phyloP scores from a whole-genome alignment of 2,329 filamentous ascomycete species.

The Ophiostoma pallidulum region DNA sequence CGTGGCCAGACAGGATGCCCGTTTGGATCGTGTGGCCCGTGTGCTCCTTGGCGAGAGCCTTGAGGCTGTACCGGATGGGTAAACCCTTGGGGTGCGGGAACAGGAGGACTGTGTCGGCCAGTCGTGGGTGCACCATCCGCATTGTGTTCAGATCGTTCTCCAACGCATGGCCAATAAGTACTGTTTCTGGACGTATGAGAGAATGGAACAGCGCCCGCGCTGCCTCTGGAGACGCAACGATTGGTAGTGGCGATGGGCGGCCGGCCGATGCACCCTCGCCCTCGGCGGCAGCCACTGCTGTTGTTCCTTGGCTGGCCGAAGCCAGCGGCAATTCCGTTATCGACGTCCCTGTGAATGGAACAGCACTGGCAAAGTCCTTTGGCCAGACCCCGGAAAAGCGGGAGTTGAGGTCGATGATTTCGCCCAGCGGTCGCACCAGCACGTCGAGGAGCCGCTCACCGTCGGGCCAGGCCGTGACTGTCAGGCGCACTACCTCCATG shows the following conservation, averaged over 20 bases:
- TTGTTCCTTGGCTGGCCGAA: constrained; percentile 7
- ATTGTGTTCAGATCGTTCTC: constrained; percentile 85
- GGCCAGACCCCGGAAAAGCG: constrained; percentile 80
- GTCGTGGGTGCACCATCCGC: constrained; percentile 18
- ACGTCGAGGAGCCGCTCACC: constrained; percentile 71
- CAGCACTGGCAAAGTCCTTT: constrained; percentile 63
- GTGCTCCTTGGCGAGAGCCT: constrained; percentile 58
- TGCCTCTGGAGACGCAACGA: constrained; percentile 63
- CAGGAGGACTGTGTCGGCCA: constrained; percentile 32
- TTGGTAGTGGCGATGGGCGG: constrained; percentile 47
- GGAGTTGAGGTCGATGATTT: constrained; percentile 50
- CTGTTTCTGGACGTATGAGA: constrained; percentile 64
- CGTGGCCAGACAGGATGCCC: constrained; percentile 55
- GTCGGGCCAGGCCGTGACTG: constrained; percentile 77
- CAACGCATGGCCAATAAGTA: constrained; percentile 83
- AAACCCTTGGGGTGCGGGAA: constrained; percentile 71
- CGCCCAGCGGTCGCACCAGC: constrained; percentile 18
- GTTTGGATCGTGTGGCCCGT: constrained; percentile 68
- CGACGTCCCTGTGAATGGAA: constrained; percentile 35
- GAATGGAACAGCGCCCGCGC: constrained; percentile 72
- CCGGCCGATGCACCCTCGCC: background rate
- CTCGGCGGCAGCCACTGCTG: too few species aligned
- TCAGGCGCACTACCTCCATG: constrained; percentile 81
- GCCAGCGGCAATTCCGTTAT: background rate
- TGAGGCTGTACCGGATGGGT: constrained; percentile 70